Evolutionary conservation across 148 eudicot species (phyloP).

Genomic region (Beta vulgaris): DNA sequence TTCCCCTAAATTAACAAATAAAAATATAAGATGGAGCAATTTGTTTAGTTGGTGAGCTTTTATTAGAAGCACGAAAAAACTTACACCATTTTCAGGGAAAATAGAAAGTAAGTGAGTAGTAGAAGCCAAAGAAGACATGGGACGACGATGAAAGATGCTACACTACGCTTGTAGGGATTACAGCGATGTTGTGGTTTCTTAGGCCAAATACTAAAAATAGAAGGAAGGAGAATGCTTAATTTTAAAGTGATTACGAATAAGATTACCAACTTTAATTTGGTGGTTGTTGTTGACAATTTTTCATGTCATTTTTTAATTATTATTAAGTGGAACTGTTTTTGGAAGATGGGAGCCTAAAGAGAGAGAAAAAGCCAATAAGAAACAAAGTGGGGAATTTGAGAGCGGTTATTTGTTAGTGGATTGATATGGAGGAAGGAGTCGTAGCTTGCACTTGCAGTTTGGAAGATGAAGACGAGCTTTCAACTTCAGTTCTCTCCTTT

Average conservation of each 20-base stretch:
- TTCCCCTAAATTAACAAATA: conserved; percentile 30
- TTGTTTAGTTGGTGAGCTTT: too few species aligned
- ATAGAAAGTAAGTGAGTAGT: background rate
- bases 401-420: too few species aligned
- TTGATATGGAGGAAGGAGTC: too few species aligned
- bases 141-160: background rate
- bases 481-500: background rate
- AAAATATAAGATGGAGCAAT: background rate
- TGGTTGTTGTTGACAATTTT: background rate
- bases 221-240: background rate
- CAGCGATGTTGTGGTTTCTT: background rate
- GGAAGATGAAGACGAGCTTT: conserved; percentile 31
- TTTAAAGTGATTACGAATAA: background rate
- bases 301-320: background rate
- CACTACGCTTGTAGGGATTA: background rate
- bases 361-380: too few species aligned
- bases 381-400: too few species aligned
- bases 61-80: background rate
- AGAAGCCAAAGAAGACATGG: conserved; percentile 14
- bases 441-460: background rate
- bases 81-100: conserved; percentile 2
- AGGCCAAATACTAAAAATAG: background rate
- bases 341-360: too few species aligned
- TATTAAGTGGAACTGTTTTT: background rate
- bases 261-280: background rate